A percentile compares a stretch with the other conserved stretches of the same genome.
phyloP scores from a whole-genome alignment of 176 grass and related monocot species.

The Bromus sterilis region DNA sequence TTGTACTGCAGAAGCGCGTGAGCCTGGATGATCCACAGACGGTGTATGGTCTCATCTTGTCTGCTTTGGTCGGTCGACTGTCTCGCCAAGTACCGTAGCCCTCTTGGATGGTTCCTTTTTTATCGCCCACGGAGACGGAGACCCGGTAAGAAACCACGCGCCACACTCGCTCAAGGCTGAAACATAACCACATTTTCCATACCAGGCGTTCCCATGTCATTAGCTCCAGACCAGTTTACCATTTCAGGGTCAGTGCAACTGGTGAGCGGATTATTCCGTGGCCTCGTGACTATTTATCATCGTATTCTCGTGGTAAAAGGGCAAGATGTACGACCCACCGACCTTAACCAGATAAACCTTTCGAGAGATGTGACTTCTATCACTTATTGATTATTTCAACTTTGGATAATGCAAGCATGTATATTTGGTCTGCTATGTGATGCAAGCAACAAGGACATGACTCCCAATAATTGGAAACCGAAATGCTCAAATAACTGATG shows the following conservation, averaged over 20 bases:
- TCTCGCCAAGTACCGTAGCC: not conserved
- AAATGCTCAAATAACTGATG: not conserved
- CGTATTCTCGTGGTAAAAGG: not conserved
- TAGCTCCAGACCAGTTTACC: not conserved
- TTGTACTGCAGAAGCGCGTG: not conserved
- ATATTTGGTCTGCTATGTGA: not conserved
- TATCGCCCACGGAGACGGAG: not conserved
- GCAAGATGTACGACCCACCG: not conserved
- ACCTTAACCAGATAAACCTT: not conserved
- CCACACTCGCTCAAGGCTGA: no score
- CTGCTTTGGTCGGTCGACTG: not conserved
- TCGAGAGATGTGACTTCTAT: not conserved
- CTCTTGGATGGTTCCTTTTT: not conserved
- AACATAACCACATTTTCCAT: not conserved
- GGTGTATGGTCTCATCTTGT: not conserved
- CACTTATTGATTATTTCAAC: not conserved
- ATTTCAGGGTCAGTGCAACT: not conserved
- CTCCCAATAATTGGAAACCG: not conserved
- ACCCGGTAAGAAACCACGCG: not conserved
- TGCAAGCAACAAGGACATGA: not conserved
- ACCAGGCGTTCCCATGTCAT: not conserved
- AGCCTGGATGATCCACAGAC: not conserved
- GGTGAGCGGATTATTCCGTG: no score
- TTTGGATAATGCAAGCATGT: not conserved
- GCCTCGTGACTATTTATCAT: not conserved